Evolutionary conservation across 1,139 yeast species (phyloP).

Genomic region (Hanseniaspora gamundiae): DNA sequence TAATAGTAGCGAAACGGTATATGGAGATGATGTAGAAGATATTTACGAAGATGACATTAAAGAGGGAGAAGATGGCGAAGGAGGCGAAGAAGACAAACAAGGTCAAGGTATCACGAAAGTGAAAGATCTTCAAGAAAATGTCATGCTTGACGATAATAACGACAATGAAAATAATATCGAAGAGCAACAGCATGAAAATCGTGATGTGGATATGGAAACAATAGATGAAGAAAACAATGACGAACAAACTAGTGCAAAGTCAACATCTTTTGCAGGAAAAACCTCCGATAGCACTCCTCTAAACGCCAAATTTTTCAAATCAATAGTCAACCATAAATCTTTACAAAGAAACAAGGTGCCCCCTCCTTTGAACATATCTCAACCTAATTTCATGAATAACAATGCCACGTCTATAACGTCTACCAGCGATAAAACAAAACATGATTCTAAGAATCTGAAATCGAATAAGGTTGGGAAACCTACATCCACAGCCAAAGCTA

Average conservation of each 20-base stretch:
- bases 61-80: background rate
- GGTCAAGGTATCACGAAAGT: background rate
- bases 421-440: background rate
- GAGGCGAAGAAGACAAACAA: background rate
- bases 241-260: constrained; percentile 5
- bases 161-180: background rate
- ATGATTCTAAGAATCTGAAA: constrained; percentile 5
- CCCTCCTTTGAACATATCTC: constrained; percentile 8
- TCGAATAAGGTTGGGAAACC: constrained; percentile 8
- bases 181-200: background rate
- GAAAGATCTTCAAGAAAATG: background rate
- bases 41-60: background rate
- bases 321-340: constrained; percentile 5
- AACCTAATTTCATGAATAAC: background rate
- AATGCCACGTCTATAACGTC: background rate
- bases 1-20: background rate
- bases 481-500: constrained; percentile 3
- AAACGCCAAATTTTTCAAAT: background rate
- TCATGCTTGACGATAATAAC: background rate
- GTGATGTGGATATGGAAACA: background rate
- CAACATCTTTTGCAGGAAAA: background rate
- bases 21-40: background rate
- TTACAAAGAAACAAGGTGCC: constrained; percentile 9
- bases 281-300: background rate
- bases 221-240: background rate